A percentile compares a stretch with the other conserved stretches of the same genome.
phyloP scores from a whole-genome alignment of 257 asterid genomes.

The Forsythia suspensa region DNA sequence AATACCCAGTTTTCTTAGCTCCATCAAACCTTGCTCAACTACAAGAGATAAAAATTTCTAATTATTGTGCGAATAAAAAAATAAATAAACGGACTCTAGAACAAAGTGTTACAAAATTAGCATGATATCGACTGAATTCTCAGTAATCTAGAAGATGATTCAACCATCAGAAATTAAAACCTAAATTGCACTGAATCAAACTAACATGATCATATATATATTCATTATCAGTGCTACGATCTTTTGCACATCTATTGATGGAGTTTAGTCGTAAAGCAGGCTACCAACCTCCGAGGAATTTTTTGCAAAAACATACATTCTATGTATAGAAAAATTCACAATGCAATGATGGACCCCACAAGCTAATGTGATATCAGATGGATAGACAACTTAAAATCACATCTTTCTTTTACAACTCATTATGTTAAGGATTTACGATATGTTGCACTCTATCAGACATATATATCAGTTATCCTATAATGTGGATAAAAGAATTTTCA shows the following conservation, averaged over 20 bases:
- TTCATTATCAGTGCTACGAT: neutral
- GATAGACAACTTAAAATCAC: neutral
- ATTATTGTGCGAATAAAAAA: conserved; percentile 6
- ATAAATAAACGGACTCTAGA: neutral
- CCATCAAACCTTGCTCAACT: conserved; percentile 56
- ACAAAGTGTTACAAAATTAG: neutral
- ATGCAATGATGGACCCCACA: neutral
- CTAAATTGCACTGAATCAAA: neutral
- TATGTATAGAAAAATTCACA: neutral
- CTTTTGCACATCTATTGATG: neutral
- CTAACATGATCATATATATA: neutral
- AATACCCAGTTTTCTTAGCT: conserved; percentile 47
- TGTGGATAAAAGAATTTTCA: neutral
- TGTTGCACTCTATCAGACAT: too few relatives aligned
- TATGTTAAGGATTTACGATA: too few relatives aligned
- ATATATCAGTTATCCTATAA: neutral
- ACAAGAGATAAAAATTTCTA: conserved; percentile 7
- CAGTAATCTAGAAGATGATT: neutral
- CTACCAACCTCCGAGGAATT: neutral
- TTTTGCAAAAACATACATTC: neutral
- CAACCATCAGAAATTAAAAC: conserved; percentile 5
- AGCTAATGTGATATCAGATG: neutral
- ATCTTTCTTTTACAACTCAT: neutral
- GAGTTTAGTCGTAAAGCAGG: neutral
- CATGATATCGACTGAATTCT: neutral